Percentiles rank a stretch among this genome's conserved stretches.
phyloP scores from a whole-genome alignment of 179 eudicot genomes.

The Vitellaria paradoxa region DNA sequence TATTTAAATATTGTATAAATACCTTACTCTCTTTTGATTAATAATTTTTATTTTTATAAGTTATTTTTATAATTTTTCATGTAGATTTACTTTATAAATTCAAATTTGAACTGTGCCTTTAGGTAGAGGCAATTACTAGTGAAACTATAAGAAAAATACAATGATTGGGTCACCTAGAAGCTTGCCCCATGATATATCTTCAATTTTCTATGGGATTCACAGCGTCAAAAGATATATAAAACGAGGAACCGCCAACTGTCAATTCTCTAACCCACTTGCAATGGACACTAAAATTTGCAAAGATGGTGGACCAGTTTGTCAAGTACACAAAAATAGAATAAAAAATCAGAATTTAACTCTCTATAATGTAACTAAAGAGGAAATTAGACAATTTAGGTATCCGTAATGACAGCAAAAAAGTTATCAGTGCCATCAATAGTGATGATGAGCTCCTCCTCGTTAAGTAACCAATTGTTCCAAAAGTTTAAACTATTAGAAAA shows the following conservation, averaged over 20 bases:
- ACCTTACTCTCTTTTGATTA: no score
- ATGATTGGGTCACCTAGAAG: not conserved
- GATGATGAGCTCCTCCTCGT: not conserved
- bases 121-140: no score
- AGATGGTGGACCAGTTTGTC: not conserved
- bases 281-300: not conserved
- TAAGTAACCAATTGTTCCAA: no score
- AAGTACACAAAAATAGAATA: not conserved
- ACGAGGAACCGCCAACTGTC: not conserved
- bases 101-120: no score
- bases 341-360: not conserved
- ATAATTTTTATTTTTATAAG: no score
- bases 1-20: no score
- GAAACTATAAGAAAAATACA: not conserved
- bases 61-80: no score
- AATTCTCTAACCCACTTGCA: not conserved
- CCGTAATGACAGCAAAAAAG: slow-evolving; percentile 4
- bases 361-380: not conserved
- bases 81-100: no score
- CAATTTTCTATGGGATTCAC: not conserved
- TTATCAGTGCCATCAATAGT: not conserved
- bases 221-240: not conserved
- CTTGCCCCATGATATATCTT: not conserved
- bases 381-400: not conserved
- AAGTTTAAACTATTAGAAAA: no score